Conservation (phyloP, 2,329 filamentous ascomycete genomes). For the Exutisphaerella laricina region DNA sequence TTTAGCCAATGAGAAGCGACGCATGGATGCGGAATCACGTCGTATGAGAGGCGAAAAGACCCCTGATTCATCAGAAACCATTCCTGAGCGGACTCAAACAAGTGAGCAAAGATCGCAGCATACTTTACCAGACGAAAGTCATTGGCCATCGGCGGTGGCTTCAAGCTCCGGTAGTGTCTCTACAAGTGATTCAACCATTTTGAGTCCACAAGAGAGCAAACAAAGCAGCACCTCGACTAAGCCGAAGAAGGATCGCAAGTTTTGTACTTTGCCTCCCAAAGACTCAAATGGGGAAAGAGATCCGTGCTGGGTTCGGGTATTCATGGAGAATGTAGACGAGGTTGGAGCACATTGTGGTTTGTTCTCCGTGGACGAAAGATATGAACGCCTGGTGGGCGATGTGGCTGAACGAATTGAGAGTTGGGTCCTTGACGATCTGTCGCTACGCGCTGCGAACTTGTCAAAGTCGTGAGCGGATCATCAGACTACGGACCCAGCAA, state of each 20-base stretch:
- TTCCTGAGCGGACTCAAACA: background rate
- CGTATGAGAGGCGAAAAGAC: conserved; percentile 29
- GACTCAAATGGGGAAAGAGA: conserved; percentile 56
- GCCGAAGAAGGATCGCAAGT: conserved; percentile 60
- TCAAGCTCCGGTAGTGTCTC: conserved; percentile 7
- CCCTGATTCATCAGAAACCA: background rate
- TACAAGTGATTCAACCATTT: conserved; percentile 6
- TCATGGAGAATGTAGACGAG: conserved; percentile 79
- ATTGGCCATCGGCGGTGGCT: conserved; percentile 7
- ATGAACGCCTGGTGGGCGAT: conserved; percentile 35
- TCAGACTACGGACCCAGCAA: too few relatives aligned
- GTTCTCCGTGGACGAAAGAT: conserved; percentile 61
- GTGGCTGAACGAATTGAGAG: conserved; percentile 33
- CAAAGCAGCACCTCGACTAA: conserved; percentile 13
- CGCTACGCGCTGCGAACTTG: too few relatives aligned
- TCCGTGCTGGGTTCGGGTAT: conserved; percentile 68
- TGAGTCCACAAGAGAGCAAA: conserved; percentile 15
- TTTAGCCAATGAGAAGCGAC: conserved; percentile 26
- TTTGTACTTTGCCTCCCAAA: conserved; percentile 66
- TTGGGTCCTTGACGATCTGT: conserved; percentile 30
- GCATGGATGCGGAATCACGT: conserved; percentile 30
- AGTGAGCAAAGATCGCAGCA: background rate
- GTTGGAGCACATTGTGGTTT: conserved; percentile 78
- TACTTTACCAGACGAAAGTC: background rate
- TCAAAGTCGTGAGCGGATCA: too few relatives aligned